These are phyloP conservation scores for Termitomyces sp. DNA, from an alignment of 768 basidiomycete species.

Conservation along the genomic window DNA sequence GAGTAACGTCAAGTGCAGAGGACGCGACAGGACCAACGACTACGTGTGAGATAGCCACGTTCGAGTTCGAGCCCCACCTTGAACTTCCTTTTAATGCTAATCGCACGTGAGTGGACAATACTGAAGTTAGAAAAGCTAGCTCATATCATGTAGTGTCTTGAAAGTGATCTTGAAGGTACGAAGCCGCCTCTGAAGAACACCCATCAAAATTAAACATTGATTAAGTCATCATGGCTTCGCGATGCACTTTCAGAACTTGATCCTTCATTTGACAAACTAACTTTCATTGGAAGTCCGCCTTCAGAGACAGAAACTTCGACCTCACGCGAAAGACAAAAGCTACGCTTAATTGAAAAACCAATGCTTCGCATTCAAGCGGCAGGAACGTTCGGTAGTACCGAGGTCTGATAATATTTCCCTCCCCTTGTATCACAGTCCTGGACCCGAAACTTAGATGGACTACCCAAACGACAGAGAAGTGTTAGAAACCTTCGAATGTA, in stretches of 20 bases:
- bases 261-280: slow-evolving; percentile 79
- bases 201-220: neutral
- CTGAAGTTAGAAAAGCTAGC: neutral
- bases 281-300: slow-evolving; percentile 74
- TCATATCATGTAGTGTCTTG: slow-evolving; percentile 45
- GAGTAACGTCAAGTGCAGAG: slow-evolving; percentile 47
- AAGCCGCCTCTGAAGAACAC: neutral
- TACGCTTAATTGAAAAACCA: slow-evolving; percentile 35
- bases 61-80: slow-evolving; percentile 75
- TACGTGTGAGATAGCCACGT: slow-evolving; percentile 82
- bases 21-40: slow-evolving; percentile 80
- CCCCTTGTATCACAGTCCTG: neutral
- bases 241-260: slow-evolving; percentile 92
- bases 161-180: slow-evolving; percentile 83
- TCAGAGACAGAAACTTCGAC: slow-evolving; percentile 14
- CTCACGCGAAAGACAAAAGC: slow-evolving; percentile 18
- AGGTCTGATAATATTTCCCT: slow-evolving; percentile 38
- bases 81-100: slow-evolving; percentile 76
- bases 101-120: slow-evolving; percentile 39
- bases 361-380: slow-evolving; percentile 77
- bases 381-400: slow-evolving; percentile 81
- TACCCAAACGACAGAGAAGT: slow-evolving; percentile 92
- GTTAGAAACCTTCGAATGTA: slow-evolving; percentile 86
- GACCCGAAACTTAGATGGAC: slow-evolving; percentile 63
- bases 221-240: slow-evolving; percentile 86